Percentiles rank a stretch among this genome's conserved stretches.
Evolutionary conservation across 2,329 filamentous ascomycete species (phyloP).

Genomic region (Orbilia brochopaga): DNA sequence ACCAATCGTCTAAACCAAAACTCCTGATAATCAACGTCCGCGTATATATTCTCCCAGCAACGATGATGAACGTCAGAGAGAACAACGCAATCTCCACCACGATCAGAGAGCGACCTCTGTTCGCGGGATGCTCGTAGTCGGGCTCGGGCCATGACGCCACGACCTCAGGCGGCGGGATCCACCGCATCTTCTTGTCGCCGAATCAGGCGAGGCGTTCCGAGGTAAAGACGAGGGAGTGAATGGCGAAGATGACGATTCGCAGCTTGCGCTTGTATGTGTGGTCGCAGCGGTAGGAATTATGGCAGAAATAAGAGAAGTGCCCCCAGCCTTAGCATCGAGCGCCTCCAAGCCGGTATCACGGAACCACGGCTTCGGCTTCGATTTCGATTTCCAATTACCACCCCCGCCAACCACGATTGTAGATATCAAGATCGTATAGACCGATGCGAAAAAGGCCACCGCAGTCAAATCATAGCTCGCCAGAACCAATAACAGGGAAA

Average conservation of each 20-base stretch:
- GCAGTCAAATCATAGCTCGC: constrained; percentile 49
- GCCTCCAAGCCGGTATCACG: constrained; percentile 19
- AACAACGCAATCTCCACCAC: constrained; percentile 59
- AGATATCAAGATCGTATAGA: constrained; percentile 50
- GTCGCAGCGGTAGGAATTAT: constrained; percentile 1
- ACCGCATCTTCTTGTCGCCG: constrained; percentile 34
- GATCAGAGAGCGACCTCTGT: constrained; percentile 60
- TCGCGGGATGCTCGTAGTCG: constrained; percentile 61
- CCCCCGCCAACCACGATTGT: constrained; percentile 41
- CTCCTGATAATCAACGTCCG: constrained; percentile 40
- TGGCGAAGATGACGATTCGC: neutral
- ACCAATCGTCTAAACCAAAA: constrained; percentile 48
- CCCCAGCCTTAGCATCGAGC: constrained; percentile 15
- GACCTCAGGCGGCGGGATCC: constrained; percentile 59
- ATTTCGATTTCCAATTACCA: constrained; percentile 2
- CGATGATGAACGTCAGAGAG: constrained; percentile 58
- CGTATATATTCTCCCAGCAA: constrained; percentile 59
- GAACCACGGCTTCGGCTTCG: neutral
- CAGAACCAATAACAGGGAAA: constrained; percentile 47
- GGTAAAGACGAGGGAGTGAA: too few relatives aligned
- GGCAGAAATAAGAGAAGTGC: constrained; percentile 1
- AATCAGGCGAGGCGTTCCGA: neutral
- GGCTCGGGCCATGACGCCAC: constrained; percentile 60
- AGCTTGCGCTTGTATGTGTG: neutral
- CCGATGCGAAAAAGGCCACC: constrained; percentile 48